Evolutionary conservation across 2,329 filamentous ascomycete species (phyloP).

Genomic region (Thelonectria olida): DNA sequence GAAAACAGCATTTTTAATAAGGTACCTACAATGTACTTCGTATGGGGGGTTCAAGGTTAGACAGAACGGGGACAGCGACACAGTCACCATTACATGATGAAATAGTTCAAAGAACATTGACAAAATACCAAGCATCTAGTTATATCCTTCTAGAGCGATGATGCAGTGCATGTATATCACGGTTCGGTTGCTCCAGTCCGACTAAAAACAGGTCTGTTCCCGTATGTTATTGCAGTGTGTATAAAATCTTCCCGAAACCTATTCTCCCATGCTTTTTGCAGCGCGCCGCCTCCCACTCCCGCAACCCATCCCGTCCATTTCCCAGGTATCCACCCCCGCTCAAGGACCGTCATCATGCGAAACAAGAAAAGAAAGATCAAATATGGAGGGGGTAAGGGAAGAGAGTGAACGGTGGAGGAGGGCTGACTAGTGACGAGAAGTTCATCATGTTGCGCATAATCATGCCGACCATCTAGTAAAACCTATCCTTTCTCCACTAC

Average conservation of each 20-base stretch:
- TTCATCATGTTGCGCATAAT: constrained; percentile 2
- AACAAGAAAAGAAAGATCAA: constrained; percentile 8
- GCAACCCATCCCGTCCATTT: constrained; percentile 6
- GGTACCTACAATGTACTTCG: background rate
- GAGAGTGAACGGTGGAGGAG: background rate
- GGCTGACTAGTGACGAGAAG: background rate
- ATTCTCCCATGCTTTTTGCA: constrained; percentile 26
- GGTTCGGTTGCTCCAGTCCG: background rate
- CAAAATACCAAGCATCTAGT: too few species aligned
- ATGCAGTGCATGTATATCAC: background rate
- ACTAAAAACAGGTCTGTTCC: constrained; percentile 16
- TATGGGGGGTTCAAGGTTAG: background rate
- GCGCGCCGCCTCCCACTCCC: constrained; percentile 8
- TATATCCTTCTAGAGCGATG: too few species aligned
- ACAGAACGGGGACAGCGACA: constrained; percentile 13
- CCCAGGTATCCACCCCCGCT: constrained; percentile 11
- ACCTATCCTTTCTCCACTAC: constrained; percentile 5
- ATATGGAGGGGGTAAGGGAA: background rate
- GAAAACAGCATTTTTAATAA: constrained; percentile 7
- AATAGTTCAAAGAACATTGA: background rate
- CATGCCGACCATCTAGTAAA: constrained; percentile 15
- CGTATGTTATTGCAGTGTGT: constrained; percentile 22
- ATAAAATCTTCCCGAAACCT: constrained; percentile 13
- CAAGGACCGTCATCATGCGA: constrained; percentile 14
- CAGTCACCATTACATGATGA: background rate